A percentile compares a stretch with the other conserved stretches of the same genome.
These are phyloP conservation scores for Senna siamea DNA, from an alignment of 306 rosid genomes.

Conservation along the genomic window DNA sequence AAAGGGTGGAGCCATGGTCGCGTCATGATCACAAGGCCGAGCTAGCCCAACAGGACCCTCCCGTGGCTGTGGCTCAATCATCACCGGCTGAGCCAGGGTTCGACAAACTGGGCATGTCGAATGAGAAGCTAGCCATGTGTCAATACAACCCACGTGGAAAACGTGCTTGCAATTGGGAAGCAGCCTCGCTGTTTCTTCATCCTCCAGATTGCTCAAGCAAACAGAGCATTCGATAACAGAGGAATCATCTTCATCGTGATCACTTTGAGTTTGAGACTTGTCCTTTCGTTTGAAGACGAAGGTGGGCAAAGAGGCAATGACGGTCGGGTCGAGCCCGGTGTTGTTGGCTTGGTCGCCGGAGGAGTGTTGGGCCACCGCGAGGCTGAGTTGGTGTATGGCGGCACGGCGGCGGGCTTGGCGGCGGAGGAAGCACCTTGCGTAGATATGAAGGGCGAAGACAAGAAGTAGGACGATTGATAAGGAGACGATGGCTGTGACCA, in stretches of 20 bases:
- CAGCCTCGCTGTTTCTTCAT: constrained; percentile 44
- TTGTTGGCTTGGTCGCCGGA: constrained; percentile 16
- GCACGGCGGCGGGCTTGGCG: constrained; percentile 72
- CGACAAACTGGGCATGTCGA: constrained; percentile 57
- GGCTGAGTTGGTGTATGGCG: constrained; percentile 49
- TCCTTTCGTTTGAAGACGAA: constrained; percentile 27
- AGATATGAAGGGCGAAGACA: constrained; percentile 75
- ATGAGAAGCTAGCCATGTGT: constrained; percentile 48
- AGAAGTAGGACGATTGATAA: constrained; percentile 56
- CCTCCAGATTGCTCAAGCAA: constrained; percentile 47
- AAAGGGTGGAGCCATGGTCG: too few relatives aligned
- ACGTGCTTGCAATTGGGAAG: constrained; percentile 53
- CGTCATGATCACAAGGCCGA: too few relatives aligned
- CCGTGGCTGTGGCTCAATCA: constrained; percentile 37
- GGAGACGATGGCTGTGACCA: constrained; percentile 62
- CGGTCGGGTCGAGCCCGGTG: constrained; percentile 48
- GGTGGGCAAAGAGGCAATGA: constrained; percentile 49
- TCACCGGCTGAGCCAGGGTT: constrained; percentile 41
- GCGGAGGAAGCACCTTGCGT: constrained; percentile 62
- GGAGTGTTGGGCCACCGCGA: constrained; percentile 44
- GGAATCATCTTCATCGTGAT: neutral
- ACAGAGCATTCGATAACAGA: constrained; percentile 47
- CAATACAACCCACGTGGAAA: constrained; percentile 54
- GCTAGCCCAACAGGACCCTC: constrained; percentile 52
- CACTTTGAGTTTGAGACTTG: neutral